Conservation (phyloP, 1,284 basidiomycete species). For the Fomitopsis schrenkii region DNA sequence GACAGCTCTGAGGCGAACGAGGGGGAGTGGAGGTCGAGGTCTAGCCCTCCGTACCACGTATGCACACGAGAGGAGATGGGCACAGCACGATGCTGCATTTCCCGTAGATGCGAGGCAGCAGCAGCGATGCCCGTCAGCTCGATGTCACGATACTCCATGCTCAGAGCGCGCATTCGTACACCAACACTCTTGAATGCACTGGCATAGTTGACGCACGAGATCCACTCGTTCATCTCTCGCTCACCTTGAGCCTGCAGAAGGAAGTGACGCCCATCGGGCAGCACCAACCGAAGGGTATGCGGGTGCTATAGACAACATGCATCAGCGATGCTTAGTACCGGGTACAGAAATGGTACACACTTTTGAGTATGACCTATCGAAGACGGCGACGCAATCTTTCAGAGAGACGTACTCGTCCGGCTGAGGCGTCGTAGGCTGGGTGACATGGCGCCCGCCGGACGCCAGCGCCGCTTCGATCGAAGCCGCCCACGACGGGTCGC, state of each 20-base stretch:
- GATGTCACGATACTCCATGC: slow-evolving; percentile 67
- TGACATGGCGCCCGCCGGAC: slow-evolving; percentile 36
- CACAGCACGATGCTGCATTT: slow-evolving; percentile 41
- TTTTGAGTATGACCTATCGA: slow-evolving; percentile 74
- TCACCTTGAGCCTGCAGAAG: slow-evolving; percentile 77
- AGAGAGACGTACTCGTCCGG: slow-evolving; percentile 89
- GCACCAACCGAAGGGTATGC: slow-evolving; percentile 77
- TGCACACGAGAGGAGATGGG: slow-evolving; percentile 32
- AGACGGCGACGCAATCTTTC: slow-evolving; percentile 75
- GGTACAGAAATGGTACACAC: slow-evolving; percentile 34
- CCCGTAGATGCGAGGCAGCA: slow-evolving; percentile 75
- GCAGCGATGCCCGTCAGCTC: slow-evolving; percentile 80
- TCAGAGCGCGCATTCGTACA: slow-evolving; percentile 77
- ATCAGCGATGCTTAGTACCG: not conserved
- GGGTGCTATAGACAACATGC: slow-evolving; percentile 12
- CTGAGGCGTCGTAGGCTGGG: slow-evolving; percentile 61
- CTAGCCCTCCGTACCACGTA: slow-evolving; percentile 38
- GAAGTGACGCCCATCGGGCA: slow-evolving; percentile 75
- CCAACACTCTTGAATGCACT: slow-evolving; percentile 86
- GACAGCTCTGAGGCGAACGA: not conserved
- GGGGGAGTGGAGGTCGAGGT: slow-evolving; percentile 13
- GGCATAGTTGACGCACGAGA: slow-evolving; percentile 92
- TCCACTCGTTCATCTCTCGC: slow-evolving; percentile 87
- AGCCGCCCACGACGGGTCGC: slow-evolving; percentile 71
- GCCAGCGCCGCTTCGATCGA: slow-evolving; percentile 53